Percentiles rank a stretch among this genome's conserved stretches.
phyloP scores from a whole-genome alignment of 805 yeast genomes.

The Barnettozyma californica region DNA sequence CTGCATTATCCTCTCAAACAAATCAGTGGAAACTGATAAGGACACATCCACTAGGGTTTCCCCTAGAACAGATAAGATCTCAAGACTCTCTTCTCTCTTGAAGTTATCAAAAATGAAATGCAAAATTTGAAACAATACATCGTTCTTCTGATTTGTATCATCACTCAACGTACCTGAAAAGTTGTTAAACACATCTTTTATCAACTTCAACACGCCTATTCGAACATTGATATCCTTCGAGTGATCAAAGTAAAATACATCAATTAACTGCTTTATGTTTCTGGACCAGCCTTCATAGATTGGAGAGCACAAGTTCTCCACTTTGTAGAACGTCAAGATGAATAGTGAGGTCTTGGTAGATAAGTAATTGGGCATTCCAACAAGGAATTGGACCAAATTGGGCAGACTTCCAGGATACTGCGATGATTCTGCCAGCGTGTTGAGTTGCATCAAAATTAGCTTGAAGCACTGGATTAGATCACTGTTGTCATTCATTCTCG shows the following conservation, averaged over 20 bases:
- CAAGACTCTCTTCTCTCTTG: conserved; percentile 15
- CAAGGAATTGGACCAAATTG: conserved; percentile 36
- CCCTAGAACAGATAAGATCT: conserved; percentile 29
- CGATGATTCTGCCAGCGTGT: conserved; percentile 26
- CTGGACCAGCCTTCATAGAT: conserved; percentile 46
- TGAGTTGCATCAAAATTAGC: conserved; percentile 33
- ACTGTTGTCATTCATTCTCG: conserved; percentile 26
- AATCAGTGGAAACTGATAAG: conserved; percentile 1
- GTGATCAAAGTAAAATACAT: conserved; percentile 35
- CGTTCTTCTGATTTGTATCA: conserved; percentile 5
- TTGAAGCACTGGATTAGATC: conserved; percentile 26
- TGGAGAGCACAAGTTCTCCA: conserved; percentile 49
- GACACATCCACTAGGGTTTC: conserved; percentile 25
- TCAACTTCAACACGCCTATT: conserved; percentile 27
- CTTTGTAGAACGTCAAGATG: conserved; percentile 43
- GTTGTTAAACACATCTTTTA: conserved; percentile 23
- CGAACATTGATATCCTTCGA: conserved; percentile 24
- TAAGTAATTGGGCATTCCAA: conserved; percentile 32
- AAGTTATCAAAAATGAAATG: conserved; percentile 18
- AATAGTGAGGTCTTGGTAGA: conserved; percentile 34
- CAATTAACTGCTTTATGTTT: conserved; percentile 39
- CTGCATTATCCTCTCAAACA: conserved; percentile 21
- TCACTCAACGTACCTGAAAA: conserved; percentile 13
- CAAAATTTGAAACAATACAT: conserved; percentile 11
- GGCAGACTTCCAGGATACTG: conserved; percentile 39